Percentiles rank a stretch among this genome's conserved stretches.
Evolutionary conservation across 305 asterid species (phyloP).

Genomic region (Andrographis paniculata): DNA sequence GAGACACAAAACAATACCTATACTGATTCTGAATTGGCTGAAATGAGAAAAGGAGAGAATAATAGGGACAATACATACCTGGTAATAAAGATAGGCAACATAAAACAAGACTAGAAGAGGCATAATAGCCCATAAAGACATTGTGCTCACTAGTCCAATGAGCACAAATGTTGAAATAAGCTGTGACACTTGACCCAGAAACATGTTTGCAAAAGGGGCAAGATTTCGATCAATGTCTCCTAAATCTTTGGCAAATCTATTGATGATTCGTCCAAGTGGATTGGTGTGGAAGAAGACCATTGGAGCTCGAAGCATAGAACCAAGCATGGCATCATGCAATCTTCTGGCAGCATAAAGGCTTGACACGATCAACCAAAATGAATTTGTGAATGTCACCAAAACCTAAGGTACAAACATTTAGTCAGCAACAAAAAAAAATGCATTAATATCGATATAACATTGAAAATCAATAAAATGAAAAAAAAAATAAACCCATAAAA

Average conservation of each 20-base stretch:
- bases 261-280: slow-evolving; percentile 93
- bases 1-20: no score
- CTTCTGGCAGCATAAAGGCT: slow-evolving; percentile 70
- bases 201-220: slow-evolving; percentile 76
- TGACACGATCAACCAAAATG: slow-evolving; percentile 72
- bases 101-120: slow-evolving; percentile 79
- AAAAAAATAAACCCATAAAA: no score
- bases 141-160: slow-evolving; percentile 68
- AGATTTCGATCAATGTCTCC: slow-evolving; percentile 90
- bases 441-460: neutral
- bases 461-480: no score
- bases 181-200: slow-evolving; percentile 68
- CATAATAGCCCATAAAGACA: slow-evolving; percentile 83
- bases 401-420: no score
- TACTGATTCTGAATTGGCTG: no score
- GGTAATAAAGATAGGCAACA: slow-evolving; percentile 72
- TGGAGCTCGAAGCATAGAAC: slow-evolving; percentile 68
- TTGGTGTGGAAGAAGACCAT: slow-evolving; percentile 85
- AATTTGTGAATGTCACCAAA: slow-evolving; percentile 65
- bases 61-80: slow-evolving; percentile 38
- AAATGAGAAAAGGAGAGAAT: no score
- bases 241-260: slow-evolving; percentile 91
- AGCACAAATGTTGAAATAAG: slow-evolving; percentile 74
- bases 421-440: slow-evolving; percentile 12
- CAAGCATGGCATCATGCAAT: slow-evolving; percentile 73